Percentiles rank a stretch among this genome's conserved stretches.
Conservation (phyloP, 176 grass and related monocot genomes). For the Secale cereale region DNA sequence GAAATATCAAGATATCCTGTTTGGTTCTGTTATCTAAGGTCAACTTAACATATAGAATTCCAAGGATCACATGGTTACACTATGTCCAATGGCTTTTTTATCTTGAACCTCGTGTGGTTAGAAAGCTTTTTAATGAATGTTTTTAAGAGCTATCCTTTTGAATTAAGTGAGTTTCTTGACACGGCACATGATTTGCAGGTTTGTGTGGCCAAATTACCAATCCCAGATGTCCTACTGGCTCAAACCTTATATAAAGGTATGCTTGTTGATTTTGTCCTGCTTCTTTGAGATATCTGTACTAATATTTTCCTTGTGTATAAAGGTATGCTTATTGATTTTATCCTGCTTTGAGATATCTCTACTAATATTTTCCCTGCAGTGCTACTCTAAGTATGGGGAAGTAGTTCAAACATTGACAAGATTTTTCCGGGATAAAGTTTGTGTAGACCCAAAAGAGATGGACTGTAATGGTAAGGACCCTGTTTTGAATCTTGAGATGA, state of each 20-base stretch:
- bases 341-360: constrained; percentile 11
- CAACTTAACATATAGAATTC: constrained; percentile 1
- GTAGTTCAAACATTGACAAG: constrained; percentile 69
- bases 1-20: constrained; percentile 4
- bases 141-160: not conserved
- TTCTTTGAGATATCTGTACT: constrained; percentile 13
- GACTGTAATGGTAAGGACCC: constrained; percentile 39
- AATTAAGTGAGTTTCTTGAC: constrained; percentile 26
- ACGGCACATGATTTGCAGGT: constrained; percentile 56
- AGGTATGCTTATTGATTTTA: constrained; percentile 8
- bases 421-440: constrained; percentile 85
- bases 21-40: constrained; percentile 9
- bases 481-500: constrained; percentile 27
- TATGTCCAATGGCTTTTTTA: not conserved
- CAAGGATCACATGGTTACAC: constrained; percentile 8
- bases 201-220: constrained; percentile 69
- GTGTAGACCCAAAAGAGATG: constrained; percentile 42
- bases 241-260: constrained; percentile 77
- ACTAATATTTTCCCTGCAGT: constrained; percentile 51
- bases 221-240: constrained; percentile 95
- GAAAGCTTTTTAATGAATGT: not conserved
- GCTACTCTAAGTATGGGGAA: constrained; percentile 88
- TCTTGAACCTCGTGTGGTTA: not conserved
- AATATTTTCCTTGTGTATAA: constrained; percentile 24
- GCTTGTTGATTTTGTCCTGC: constrained; percentile 31